Evolutionary conservation across 106 monocot species (phyloP).

Genomic region (Narthecium ossifragum): DNA sequence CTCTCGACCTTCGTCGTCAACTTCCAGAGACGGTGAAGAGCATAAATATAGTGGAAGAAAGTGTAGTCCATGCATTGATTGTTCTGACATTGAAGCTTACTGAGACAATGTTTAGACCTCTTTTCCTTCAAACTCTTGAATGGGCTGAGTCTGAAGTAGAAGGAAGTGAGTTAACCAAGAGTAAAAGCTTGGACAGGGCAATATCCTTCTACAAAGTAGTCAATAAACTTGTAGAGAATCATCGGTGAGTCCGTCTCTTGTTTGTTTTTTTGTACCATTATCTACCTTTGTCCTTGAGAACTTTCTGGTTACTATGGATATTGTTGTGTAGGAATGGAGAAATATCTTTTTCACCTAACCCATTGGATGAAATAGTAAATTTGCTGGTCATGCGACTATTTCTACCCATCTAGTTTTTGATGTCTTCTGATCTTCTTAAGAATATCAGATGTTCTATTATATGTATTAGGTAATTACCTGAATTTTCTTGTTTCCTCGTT

Average conservation of each 20-base stretch:
- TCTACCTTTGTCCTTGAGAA: neutral
- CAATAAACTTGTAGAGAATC: constrained; percentile 73
- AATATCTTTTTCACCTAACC: too few species aligned
- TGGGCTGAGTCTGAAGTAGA: constrained; percentile 82
- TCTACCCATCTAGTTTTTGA: too few species aligned
- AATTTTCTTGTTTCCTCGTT: too few species aligned
- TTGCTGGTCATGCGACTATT: too few species aligned
- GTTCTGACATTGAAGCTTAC: constrained; percentile 80
- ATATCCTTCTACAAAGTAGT: constrained; percentile 90
- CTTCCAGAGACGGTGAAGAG: constrained; percentile 39
- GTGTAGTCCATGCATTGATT: constrained; percentile 58
- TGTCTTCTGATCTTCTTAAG: too few species aligned
- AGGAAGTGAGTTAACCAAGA: constrained; percentile 21
- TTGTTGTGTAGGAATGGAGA: too few species aligned
- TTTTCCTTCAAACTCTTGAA: constrained; percentile 75
- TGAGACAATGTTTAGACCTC: constrained; percentile 90
- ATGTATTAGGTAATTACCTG: too few species aligned
- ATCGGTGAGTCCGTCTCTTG: constrained; percentile 35
- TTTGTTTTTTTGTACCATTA: neutral
- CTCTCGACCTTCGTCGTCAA: constrained; percentile 81
- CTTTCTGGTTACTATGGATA: too few species aligned
- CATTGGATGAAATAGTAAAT: too few species aligned
- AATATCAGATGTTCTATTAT: too few species aligned
- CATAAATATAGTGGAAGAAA: constrained; percentile 54
- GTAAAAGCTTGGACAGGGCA: constrained; percentile 40